A percentile compares a stretch with the other conserved stretches of the same genome.
phyloP scores from a whole-genome alignment of 1,139 yeast genomes.

The Yamadazyma songkhlaensis region DNA sequence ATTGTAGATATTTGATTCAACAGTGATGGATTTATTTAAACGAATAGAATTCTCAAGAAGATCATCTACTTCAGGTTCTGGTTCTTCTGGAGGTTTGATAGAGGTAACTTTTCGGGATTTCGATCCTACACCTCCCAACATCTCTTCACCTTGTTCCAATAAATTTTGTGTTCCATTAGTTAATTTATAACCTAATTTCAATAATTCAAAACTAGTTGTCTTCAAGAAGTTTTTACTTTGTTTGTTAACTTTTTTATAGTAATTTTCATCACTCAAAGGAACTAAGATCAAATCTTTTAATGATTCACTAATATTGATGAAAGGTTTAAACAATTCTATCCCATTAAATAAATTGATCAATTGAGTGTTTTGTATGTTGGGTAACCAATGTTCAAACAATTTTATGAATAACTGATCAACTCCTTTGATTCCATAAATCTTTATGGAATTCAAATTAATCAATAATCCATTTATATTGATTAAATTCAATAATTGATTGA shows the following conservation, averaged over 20 bases:
- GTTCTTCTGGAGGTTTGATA: not conserved
- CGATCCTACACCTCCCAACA: slow-evolving; percentile 67
- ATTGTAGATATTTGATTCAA: slow-evolving; percentile 12
- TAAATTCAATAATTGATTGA: slow-evolving; percentile 83
- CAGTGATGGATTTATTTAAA: slow-evolving; percentile 8
- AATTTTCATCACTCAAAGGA: slow-evolving; percentile 56
- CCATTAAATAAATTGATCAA: slow-evolving; percentile 80
- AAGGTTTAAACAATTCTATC: slow-evolving; percentile 73
- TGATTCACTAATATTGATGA: slow-evolving; percentile 77
- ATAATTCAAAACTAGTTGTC: slow-evolving; percentile 76
- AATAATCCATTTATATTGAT: slow-evolving; percentile 86
- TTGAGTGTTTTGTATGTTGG: slow-evolving; percentile 79
- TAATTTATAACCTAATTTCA: slow-evolving; percentile 78
- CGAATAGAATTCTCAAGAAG: slow-evolving; percentile 14
- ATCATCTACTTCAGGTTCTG: slow-evolving; percentile 9
- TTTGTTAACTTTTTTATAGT: slow-evolving; percentile 61
- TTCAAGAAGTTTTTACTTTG: slow-evolving; percentile 78
- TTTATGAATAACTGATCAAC: slow-evolving; percentile 54
- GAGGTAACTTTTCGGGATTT: slow-evolving; percentile 26
- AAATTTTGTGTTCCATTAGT: slow-evolving; percentile 88
- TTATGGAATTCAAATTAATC: slow-evolving; percentile 58
- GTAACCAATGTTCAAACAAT: slow-evolving; percentile 75
- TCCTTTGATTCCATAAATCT: slow-evolving; percentile 76
- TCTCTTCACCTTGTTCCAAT: slow-evolving; percentile 76
- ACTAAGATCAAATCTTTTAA: slow-evolving; percentile 69